Evolutionary conservation across 2,329 filamentous ascomycete genomes (phyloP).

Genomic region (Pseudofabraea citricarpa): DNA sequence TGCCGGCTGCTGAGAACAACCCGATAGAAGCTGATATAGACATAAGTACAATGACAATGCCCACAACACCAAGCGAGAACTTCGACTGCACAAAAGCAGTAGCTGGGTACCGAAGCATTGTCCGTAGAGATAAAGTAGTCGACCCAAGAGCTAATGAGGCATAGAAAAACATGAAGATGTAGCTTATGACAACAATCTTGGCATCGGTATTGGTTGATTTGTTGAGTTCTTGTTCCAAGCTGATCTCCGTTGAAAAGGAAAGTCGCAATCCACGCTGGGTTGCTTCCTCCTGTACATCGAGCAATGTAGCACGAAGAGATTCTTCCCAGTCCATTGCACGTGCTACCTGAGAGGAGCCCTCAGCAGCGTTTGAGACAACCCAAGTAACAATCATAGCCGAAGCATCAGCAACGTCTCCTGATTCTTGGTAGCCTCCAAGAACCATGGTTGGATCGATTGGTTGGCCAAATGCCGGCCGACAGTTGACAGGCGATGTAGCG

Average conservation of each 20-base stretch:
- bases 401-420: slow-evolving; percentile 64
- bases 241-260: slow-evolving; percentile 94
- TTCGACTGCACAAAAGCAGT: slow-evolving; percentile 91
- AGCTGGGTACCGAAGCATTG: slow-evolving; percentile 76
- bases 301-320: slow-evolving; percentile 66
- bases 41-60: slow-evolving; percentile 95
- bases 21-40: slow-evolving; percentile 94
- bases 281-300: slow-evolving; percentile 79
- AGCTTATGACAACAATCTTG: slow-evolving; percentile 93
- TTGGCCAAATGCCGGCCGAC: slow-evolving; percentile 83
- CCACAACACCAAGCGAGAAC: slow-evolving; percentile 89
- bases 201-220: slow-evolving; percentile 98
- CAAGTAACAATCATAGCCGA: slow-evolving; percentile 84
- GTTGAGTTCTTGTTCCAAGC: slow-evolving; percentile 91
- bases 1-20: slow-evolving; percentile 82
- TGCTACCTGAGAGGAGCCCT: slow-evolving; percentile 65
- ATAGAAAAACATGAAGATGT: slow-evolving; percentile 98
- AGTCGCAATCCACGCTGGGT: slow-evolving; percentile 71
- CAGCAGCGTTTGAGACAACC: slow-evolving; percentile 84
- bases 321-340: slow-evolving; percentile 87
- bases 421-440: slow-evolving; percentile 71
- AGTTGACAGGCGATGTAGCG: slow-evolving; percentile 73
- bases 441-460: slow-evolving; percentile 83
- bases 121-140: slow-evolving; percentile 71
- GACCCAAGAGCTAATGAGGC: slow-evolving; percentile 90